These are phyloP conservation scores for Akanthomyces lecanii DNA, from an alignment of 2,329 filamentous ascomycete genomes.

Conservation along the genomic window DNA sequence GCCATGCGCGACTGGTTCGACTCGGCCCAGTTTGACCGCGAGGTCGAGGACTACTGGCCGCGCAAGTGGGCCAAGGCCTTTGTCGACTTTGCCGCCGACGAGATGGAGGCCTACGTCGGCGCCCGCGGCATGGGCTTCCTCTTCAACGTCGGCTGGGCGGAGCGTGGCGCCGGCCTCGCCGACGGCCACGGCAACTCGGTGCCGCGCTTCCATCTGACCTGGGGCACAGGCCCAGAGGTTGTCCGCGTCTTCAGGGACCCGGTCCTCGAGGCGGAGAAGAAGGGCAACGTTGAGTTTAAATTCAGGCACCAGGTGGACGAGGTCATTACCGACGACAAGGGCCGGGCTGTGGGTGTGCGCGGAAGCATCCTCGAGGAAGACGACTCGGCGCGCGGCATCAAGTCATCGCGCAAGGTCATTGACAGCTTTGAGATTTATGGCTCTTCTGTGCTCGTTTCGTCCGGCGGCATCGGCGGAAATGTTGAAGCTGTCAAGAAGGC, in stretches of 20 bases:
- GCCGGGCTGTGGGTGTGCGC: conserved; percentile 48
- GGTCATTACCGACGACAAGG: conserved; percentile 48
- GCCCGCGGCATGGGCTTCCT: conserved; percentile 49
- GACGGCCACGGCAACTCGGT: conserved; percentile 60
- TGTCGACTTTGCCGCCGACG: conserved; percentile 56
- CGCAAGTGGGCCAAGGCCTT: conserved; percentile 60
- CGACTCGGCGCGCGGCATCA: conserved; percentile 46
- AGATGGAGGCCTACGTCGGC: conserved; percentile 55
- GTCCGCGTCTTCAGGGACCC: conserved; percentile 56
- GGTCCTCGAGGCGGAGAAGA: conserved; percentile 47
- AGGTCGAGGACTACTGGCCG: conserved; percentile 54
- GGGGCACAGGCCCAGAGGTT: conserved; percentile 58
- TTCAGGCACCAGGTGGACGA: conserved; percentile 56
- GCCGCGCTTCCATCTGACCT: conserved; percentile 58
- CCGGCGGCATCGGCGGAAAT: conserved; percentile 58
- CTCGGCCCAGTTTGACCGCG: conserved; percentile 55
- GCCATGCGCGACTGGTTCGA: conserved; percentile 57
- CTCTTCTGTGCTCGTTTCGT: conserved; percentile 50
- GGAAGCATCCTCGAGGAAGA: conserved; percentile 51
- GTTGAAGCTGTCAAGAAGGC: conserved; percentile 54
- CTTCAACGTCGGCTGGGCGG: conserved; percentile 56
- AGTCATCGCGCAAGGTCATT: conserved; percentile 44
- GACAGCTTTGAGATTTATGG: conserved; percentile 52
- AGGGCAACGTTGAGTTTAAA: conserved; percentile 50
- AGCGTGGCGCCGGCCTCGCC: conserved; percentile 52